Evolutionary conservation across 163 green algal genomes (phyloP).

Genomic region (Trebouxiophyceae sp.): DNA sequence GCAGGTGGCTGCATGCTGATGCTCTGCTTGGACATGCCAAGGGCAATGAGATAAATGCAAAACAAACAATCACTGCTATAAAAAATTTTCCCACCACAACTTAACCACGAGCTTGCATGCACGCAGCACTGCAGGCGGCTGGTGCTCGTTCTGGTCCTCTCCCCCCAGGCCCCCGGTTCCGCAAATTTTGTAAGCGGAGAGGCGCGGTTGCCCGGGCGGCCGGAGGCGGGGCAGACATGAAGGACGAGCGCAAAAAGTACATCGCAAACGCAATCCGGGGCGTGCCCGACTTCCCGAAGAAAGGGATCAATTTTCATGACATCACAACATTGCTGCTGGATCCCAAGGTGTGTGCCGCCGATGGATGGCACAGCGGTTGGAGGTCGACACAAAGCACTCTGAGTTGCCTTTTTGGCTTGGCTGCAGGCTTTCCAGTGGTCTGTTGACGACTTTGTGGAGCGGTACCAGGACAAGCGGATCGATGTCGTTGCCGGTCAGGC

Average conservation of each 20-base stretch:
- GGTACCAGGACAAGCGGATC: constrained; percentile 73
- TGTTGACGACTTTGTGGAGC: constrained; percentile 82
- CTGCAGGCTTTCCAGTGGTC: constrained; percentile 71
- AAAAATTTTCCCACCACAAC: too few relatives aligned
- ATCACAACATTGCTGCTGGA: constrained; percentile 91
- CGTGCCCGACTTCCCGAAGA: constrained; percentile 26
- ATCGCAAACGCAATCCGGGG: constrained; percentile 48
- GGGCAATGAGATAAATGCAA: too few relatives aligned
- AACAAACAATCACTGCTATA: too few relatives aligned
- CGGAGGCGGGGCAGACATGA: too few relatives aligned
- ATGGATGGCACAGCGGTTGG: not conserved
- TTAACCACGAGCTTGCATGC: too few relatives aligned
- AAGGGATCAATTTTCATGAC: constrained; percentile 93
- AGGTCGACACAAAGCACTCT: not conserved
- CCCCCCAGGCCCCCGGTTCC: too few relatives aligned
- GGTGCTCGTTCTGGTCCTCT: too few relatives aligned
- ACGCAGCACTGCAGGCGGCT: too few relatives aligned
- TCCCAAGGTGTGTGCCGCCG: constrained; percentile 19
- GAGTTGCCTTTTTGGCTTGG: not conserved
- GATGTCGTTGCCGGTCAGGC: constrained; percentile 86
- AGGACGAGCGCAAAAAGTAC: constrained; percentile 1
- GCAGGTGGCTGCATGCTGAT: too few relatives aligned
- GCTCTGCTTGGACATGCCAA: too few relatives aligned
- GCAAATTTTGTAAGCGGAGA: too few relatives aligned
- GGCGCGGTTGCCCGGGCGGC: too few relatives aligned